These are phyloP conservation scores for Thelephora aurantiotincta DNA, from an alignment of 768 basidiomycete genomes.

Conservation along the genomic window DNA sequence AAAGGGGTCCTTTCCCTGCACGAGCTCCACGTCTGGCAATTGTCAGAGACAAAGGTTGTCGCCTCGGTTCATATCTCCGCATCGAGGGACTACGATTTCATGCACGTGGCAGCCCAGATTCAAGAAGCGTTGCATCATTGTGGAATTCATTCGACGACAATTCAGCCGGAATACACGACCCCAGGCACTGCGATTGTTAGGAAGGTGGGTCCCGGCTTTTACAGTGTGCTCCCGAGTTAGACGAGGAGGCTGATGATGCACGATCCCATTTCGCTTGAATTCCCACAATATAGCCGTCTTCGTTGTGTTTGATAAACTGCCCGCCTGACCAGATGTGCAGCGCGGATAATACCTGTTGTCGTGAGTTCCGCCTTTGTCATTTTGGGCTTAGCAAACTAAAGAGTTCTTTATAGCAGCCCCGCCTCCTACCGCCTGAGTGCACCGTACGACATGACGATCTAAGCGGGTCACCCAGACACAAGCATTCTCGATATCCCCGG, in stretches of 20 bases:
- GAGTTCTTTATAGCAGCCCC: slow-evolving; percentile 30
- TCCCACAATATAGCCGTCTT: neutral
- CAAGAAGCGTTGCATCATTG: slow-evolving; percentile 74
- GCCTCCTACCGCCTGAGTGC: slow-evolving; percentile 25
- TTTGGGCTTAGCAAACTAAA: neutral
- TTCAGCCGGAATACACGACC: slow-evolving; percentile 73
- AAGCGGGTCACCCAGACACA: too few species aligned
- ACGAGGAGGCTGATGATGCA: too few species aligned
- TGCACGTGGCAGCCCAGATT: slow-evolving; percentile 77
- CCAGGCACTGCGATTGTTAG: slow-evolving; percentile 25
- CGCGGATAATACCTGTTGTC: slow-evolving; percentile 67
- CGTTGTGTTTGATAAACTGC: slow-evolving; percentile 59
- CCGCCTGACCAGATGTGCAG: slow-evolving; percentile 56
- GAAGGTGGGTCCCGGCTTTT: slow-evolving; percentile 32
- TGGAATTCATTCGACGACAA: slow-evolving; percentile 90
- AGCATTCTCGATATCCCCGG: too few species aligned
- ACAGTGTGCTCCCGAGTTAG: neutral
- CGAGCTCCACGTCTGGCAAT: slow-evolving; percentile 94
- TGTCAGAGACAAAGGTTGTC: slow-evolving; percentile 89
- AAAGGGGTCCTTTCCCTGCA: slow-evolving; percentile 83
- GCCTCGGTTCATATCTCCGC: slow-evolving; percentile 93
- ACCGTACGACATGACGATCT: too few species aligned
- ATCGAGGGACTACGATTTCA: slow-evolving; percentile 73
- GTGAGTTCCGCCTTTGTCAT: slow-evolving; percentile 29
- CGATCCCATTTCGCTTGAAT: neutral